Percentiles rank a stretch among this genome's conserved stretches.
These are phyloP conservation scores for Nannochloris sp. DNA, from an alignment of 139 green algal species.

Conservation along the genomic window DNA sequence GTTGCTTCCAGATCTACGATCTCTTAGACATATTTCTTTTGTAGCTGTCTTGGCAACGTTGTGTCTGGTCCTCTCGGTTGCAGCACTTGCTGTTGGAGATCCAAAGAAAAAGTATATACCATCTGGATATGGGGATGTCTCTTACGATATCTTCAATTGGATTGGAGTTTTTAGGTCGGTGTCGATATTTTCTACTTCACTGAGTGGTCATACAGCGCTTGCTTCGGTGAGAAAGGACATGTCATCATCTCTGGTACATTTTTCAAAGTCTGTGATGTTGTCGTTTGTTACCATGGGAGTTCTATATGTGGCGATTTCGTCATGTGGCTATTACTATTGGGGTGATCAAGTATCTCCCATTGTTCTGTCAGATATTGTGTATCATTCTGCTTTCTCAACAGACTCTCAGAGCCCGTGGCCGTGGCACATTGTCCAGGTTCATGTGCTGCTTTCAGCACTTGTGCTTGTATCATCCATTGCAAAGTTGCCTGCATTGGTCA, in stretches of 20 bases:
- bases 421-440: no score
- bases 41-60: constrained; percentile 13
- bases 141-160: constrained; percentile 1
- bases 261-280: constrained; percentile 19
- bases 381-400: constrained; percentile 7
- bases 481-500: no score
- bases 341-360: constrained; percentile 23
- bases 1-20: constrained; percentile 14
- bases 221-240: constrained; percentile 39
- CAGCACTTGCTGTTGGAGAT: constrained; percentile 21
- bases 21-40: no score
- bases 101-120: not conserved
- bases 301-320: constrained; percentile 29
- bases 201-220: constrained; percentile 42
- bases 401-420: no score
- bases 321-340: constrained; percentile 36
- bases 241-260: constrained; percentile 15
- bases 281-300: constrained; percentile 33
- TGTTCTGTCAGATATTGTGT: constrained; percentile 31
- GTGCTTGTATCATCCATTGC: no score
- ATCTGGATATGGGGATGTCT: no score
- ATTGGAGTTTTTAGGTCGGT: constrained; percentile 23
- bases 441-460: no score
- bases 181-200: constrained; percentile 44
- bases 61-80: constrained; percentile 21